These are phyloP conservation scores for Magnolia changhungtana DNA, from an alignment of 164 flowering plant species.

Conservation along the genomic window DNA sequence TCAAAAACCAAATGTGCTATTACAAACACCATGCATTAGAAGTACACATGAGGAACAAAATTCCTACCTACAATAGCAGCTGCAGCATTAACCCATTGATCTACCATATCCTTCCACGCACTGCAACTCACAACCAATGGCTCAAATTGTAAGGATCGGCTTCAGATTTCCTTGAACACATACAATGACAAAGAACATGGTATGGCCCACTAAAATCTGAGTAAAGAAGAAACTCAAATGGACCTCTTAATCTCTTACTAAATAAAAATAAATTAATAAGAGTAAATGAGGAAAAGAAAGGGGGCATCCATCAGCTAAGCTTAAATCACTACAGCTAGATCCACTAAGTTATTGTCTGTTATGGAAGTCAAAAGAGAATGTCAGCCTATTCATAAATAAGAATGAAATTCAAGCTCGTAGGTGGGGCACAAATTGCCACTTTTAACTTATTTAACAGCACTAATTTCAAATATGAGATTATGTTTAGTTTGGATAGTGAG, in stretches of 20 bases:
- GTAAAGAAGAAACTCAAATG: not conserved
- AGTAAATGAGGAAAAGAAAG: too few species aligned
- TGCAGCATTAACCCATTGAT: conserved; percentile 60
- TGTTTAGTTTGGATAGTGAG: not conserved
- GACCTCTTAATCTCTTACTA: too few species aligned
- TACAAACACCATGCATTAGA: not conserved
- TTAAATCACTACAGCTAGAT: too few species aligned
- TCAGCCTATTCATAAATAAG: too few species aligned
- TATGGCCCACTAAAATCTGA: not conserved
- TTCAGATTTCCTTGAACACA: not conserved
- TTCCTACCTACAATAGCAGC: conserved; percentile 38
- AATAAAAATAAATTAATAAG: too few species aligned
- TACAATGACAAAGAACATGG: not conserved
- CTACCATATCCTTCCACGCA: conserved; percentile 77
- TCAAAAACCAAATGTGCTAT: not conserved
- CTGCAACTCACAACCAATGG: conserved; percentile 38
- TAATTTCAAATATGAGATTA: not conserved
- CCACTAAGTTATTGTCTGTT: too few species aligned
- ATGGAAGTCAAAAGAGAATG: too few species aligned
- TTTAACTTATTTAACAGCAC: not conserved
- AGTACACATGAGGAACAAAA: not conserved
- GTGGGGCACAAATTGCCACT: too few species aligned
- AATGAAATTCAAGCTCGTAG: too few species aligned
- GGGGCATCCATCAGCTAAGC: too few species aligned
- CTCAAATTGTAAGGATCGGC: not conserved